A percentile compares a stretch with the other conserved stretches of the same genome.
Conservation (phyloP, 2,329 filamentous ascomycete genomes). For the Xylariaceae sp. region DNA sequence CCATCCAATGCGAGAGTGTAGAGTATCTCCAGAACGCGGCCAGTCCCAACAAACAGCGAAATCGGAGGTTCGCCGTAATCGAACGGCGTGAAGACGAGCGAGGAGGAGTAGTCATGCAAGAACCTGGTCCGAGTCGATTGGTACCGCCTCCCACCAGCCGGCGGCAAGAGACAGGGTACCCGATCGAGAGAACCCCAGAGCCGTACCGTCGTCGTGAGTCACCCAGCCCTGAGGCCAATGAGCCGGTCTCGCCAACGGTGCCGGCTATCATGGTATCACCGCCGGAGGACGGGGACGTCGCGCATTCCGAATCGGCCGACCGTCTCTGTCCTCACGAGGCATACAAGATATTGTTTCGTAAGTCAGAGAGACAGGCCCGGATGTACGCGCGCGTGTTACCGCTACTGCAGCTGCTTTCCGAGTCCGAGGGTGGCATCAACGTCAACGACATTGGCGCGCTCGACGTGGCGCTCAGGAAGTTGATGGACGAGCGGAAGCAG, state of each 20-base stretch:
- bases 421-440: conserved; percentile 15
- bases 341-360: background rate
- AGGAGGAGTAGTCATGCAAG: too few relatives aligned
- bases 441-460: conserved; percentile 6
- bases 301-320: background rate
- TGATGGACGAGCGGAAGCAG: conserved; percentile 18
- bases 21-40: background rate
- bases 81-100: too few relatives aligned
- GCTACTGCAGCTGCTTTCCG: conserved; percentile 14
- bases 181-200: too few relatives aligned
- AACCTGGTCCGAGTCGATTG: too few relatives aligned
- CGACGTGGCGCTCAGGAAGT: conserved; percentile 8
- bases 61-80: conserved; percentile 10
- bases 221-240: conserved; percentile 5
- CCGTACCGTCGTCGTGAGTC: conserved; percentile 15
- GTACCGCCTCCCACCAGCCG: conserved; percentile 2
- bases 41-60: background rate
- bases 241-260: background rate
- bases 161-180: background rate
- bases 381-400: background rate
- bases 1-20: background rate
- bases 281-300: conserved; percentile 5
- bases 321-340: conserved; percentile 2
- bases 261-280: conserved; percentile 10
- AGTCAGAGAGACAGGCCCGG: background rate